phyloP scores from a whole-genome alignment of 192 early-diverging fungal species.

The Gryganskiella cystojenkinii region DNA sequence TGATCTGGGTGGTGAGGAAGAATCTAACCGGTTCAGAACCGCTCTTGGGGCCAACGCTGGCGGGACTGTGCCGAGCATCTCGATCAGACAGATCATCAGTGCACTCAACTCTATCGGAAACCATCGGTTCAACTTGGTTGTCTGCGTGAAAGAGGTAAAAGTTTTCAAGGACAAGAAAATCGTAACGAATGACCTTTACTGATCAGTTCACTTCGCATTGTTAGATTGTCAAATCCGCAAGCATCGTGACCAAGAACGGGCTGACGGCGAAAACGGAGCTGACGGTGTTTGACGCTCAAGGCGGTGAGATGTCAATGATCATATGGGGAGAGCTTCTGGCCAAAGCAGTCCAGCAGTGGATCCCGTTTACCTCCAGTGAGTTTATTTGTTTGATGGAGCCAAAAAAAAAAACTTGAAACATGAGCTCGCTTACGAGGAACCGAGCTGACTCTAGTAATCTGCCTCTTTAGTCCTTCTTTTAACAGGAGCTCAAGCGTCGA shows the following conservation, averaged over 20 bases:
- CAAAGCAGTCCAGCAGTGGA: slow-evolving; percentile 14
- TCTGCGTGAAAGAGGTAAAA: slow-evolving; percentile 46
- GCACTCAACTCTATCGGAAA: neutral
- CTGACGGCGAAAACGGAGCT: slow-evolving; percentile 12
- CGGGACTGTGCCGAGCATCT: slow-evolving; percentile 13
- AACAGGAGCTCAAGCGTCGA: slow-evolving; percentile 21
- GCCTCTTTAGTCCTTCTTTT: slow-evolving; percentile 20
- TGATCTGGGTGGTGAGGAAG: slow-evolving; percentile 20
- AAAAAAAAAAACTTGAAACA: too few species aligned
- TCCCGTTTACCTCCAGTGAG: slow-evolving; percentile 7
- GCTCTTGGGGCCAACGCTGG: slow-evolving; percentile 27
- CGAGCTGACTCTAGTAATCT: too few species aligned
- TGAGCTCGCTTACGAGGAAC: too few species aligned
- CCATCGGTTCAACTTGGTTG: slow-evolving; percentile 24
- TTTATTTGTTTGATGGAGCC: too few species aligned
- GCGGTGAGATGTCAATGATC: slow-evolving; percentile 18
- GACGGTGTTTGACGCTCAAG: slow-evolving; percentile 31
- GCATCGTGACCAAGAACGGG: slow-evolving; percentile 28
- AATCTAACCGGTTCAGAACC: slow-evolving; percentile 11
- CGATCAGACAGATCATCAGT: slow-evolving; percentile 14
- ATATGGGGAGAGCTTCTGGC: slow-evolving; percentile 35
- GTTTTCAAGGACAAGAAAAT: too few species aligned
- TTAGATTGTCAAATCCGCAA: slow-evolving; percentile 10
- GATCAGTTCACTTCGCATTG: neutral
- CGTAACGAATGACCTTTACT: too few species aligned